Evolutionary conservation across 2,329 filamentous ascomycete species (phyloP), one percentile per base, ranked within the genome.

Genomic region (Ramularia endophylla): DNA sequence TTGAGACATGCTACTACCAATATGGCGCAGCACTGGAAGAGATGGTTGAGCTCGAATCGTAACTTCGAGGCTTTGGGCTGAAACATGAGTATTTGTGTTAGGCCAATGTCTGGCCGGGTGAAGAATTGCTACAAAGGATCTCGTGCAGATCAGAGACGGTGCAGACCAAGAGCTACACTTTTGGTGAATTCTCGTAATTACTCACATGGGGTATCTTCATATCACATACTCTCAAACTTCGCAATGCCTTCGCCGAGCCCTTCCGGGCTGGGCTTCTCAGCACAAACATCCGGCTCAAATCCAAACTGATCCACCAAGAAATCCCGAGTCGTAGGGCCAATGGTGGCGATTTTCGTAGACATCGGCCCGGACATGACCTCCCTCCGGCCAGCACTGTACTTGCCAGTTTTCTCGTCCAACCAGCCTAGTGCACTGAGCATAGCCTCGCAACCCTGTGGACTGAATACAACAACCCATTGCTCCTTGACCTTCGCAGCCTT

Each of bases 301-400:
- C 67, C 76, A 60, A 87, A 87, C 1, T 71, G 73, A 15, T 71
- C 68, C 12, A 69, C 61, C 32, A 98, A 66, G 65, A 87, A 81
- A 52, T 88, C 80, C 48, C 82, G 75, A 8, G 92, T 98, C 13
- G 92, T 98, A 9, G 92, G 90, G 1, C 92, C 92, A 63, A 98
- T 98, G 0, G 89, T 94, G 11, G 83, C 87, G 46, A 97, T 71
- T 48, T 77, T 80, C 1, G 80, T 83, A 12, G 89, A 95, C 17
- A 90, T 95, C 12, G 89, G 87, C 1, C 92, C 90, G 63, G 95
- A 95, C 1, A 87, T 89, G 12, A 82, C 85, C 47, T 95, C 72
- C 51, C 77, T 80, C 1, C 79, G 81, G 8, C 40, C 42, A 40
- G 50, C 38, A 47, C 56, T 60, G 32, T 60, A 60, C 33, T 58